A percentile compares a stretch with the other conserved stretches of the same genome.
Evolutionary conservation across 345 rosid genomes (phyloP).

Genomic region (Punica granatum): DNA sequence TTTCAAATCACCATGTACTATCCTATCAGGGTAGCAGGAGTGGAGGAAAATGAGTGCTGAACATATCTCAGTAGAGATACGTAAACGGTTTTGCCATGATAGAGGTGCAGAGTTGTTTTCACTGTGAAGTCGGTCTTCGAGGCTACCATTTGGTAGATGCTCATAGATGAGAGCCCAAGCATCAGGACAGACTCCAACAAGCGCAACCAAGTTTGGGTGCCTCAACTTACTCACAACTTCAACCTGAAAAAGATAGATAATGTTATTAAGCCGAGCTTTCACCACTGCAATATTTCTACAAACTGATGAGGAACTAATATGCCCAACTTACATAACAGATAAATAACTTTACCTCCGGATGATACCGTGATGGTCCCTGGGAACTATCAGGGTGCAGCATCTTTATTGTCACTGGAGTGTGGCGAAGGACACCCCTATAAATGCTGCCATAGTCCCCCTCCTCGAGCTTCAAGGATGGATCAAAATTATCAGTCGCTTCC

Average conservation of each 20-base stretch:
- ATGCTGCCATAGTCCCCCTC: constrained; percentile 25
- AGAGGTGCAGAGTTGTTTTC: constrained; percentile 56
- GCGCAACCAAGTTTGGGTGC: constrained; percentile 81
- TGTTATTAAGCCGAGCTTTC: not conserved
- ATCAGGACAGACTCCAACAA: constrained; percentile 84
- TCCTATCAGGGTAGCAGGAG: constrained; percentile 52
- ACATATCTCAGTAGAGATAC: constrained; percentile 53
- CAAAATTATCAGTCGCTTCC: constrained; percentile 26
- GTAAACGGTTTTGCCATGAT: constrained; percentile 78
- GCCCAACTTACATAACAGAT: not conserved
- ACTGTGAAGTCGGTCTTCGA: constrained; percentile 77
- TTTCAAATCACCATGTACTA: constrained; percentile 79
- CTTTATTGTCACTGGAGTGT: constrained; percentile 31
- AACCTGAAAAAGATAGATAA: constrained; percentile 36
- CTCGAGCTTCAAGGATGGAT: constrained; percentile 20
- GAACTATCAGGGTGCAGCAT: constrained; percentile 17
- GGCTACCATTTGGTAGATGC: constrained; percentile 82
- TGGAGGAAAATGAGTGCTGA: constrained; percentile 85
- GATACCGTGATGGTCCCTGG: constrained; percentile 11
- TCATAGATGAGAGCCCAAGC: constrained; percentile 72
- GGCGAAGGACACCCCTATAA: constrained; percentile 26
- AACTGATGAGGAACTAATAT: not conserved
- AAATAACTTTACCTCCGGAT: constrained; percentile 31
- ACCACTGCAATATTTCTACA: not conserved
- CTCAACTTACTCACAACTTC: constrained; percentile 61